Conservation (phyloP, 495 filamentous ascomycete species). For the Elaphomyces granulatus region DNA sequence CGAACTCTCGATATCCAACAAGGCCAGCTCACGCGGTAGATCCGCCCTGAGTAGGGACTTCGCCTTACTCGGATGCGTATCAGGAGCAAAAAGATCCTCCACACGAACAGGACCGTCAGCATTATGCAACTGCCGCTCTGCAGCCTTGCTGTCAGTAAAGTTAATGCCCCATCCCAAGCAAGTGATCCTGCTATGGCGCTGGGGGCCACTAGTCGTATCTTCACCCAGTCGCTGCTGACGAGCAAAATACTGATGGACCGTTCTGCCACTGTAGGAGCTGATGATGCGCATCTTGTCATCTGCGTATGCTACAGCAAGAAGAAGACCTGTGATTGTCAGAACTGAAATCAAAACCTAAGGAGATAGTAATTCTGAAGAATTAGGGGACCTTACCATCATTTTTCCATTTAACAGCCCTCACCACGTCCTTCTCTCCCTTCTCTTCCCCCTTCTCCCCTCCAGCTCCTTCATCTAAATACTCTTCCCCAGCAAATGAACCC, state of each 20-base stretch:
- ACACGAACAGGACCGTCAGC: conserved; percentile 26
- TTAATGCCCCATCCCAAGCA: conserved; percentile 65
- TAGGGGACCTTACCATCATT: conserved; percentile 46
- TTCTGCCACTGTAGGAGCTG: conserved; percentile 62
- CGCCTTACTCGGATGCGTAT: conserved; percentile 25
- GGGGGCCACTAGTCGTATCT: conserved; percentile 18
- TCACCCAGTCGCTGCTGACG: conserved; percentile 6
- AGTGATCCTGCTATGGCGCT: conserved; percentile 31
- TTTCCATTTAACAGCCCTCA: conserved; percentile 56
- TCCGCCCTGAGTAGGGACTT: conserved; percentile 36
- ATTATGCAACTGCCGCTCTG: conserved; percentile 28
- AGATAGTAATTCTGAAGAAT: not conserved
- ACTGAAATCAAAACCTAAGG: no score
- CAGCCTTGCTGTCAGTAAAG: conserved; percentile 40
- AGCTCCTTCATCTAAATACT: conserved; percentile 34
- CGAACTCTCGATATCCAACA: conserved; percentile 65
- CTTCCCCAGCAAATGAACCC: conserved; percentile 31
- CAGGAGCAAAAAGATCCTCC: conserved; percentile 29
- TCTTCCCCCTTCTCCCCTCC: no score
- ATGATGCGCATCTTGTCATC: conserved; percentile 56
- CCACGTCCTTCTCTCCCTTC: no score
- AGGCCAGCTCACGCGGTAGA: conserved; percentile 62
- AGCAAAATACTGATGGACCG: conserved; percentile 48
- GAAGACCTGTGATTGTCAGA: conserved; percentile 36
- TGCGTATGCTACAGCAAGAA: conserved; percentile 64